These are phyloP conservation scores for Fusarium caatingaense DNA, from an alignment of 2,329 filamentous ascomycete genomes.

Conservation along the genomic window DNA sequence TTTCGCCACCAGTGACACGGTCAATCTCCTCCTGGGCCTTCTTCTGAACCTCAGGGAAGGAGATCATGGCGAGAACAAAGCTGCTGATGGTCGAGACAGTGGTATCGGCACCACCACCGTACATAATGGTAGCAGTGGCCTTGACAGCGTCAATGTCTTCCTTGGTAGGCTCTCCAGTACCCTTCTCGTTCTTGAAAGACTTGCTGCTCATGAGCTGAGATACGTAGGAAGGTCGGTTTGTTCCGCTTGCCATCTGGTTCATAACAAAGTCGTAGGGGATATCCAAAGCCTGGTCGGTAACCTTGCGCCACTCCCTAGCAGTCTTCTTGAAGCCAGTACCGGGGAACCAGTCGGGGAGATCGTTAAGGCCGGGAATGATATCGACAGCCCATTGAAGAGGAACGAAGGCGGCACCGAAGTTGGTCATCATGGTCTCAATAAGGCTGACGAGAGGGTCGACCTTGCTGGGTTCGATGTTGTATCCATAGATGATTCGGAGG, in stretches of 20 bases:
- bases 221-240: conserved; percentile 43
- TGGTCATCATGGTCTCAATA: conserved; percentile 46
- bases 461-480: conserved; percentile 47
- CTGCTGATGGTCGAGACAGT: conserved; percentile 42
- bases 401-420: conserved; percentile 45
- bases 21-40: conserved; percentile 47
- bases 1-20: conserved; percentile 44
- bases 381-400: conserved; percentile 52
- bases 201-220: conserved; percentile 42
- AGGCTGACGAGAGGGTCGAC: conserved; percentile 48
- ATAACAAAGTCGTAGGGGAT: conserved; percentile 49
- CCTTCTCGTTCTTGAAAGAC: conserved; percentile 14
- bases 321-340: conserved; percentile 48
- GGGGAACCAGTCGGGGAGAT: conserved; percentile 48
- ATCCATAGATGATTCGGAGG: conserved; percentile 49
- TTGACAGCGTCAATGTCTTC: conserved; percentile 44
- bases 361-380: conserved; percentile 46
- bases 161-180: conserved; percentile 1
- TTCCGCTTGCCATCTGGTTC: conserved; percentile 42
- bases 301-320: conserved; percentile 43
- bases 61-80: conserved; percentile 45
- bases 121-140: conserved; percentile 44
- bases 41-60: conserved; percentile 40
- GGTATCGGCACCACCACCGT: conserved; percentile 48
- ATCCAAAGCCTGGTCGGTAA: conserved; percentile 32